Evolutionary conservation across 1,284 basidiomycete species (phyloP), one percentile per base, ranked within the genome.

Genomic region (Cerrena zonata): DNA sequence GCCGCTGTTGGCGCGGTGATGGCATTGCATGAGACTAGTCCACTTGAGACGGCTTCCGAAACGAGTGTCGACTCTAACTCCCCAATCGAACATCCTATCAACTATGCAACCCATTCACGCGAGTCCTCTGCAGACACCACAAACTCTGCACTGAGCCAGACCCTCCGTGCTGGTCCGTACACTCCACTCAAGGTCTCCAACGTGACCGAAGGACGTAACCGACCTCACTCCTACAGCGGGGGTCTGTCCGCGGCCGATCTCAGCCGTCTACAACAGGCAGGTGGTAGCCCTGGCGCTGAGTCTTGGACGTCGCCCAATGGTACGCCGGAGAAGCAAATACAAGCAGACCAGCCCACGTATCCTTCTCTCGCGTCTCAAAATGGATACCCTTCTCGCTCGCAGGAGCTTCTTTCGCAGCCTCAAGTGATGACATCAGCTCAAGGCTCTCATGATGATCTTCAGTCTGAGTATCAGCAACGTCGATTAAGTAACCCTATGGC

Each of bases 191-290:
- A 84, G 66, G 67, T 74, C 47, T 72, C 69, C 45, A 65, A 70
- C 45, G 59, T 73, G 47, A 68, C 69, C 51, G 84, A 87, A 61
- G 69, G 77, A 46, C 84, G 85, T 62, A 86, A 86, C 62, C 77
- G 86, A 49, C 86, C 86, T 15, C 85, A 86, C 62, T 88, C 86
- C 0, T 89, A 86, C 64, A 88, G 82, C 54, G 86, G 86, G 30
- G 84, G 84, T 22, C 69, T 89, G 40, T 86, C 86, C 13, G 75
- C 71, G 48, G 80, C 82, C 45, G 86, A 89, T 55, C 72, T 89
- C 53, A 80, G 81, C 55, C 84, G 86, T 57, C 69, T 89, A 51
- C 84, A 86, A 62, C 82, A 85, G 59, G 79, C 75, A 24, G 83
- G 77, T 41, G 80, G 80, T 52, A 70, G 70, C 53, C 65, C 66